Evolutionary conservation across 2,329 filamentous ascomycete genomes (phyloP).

Genomic region (Pseudogymnoascus sp.): DNA sequence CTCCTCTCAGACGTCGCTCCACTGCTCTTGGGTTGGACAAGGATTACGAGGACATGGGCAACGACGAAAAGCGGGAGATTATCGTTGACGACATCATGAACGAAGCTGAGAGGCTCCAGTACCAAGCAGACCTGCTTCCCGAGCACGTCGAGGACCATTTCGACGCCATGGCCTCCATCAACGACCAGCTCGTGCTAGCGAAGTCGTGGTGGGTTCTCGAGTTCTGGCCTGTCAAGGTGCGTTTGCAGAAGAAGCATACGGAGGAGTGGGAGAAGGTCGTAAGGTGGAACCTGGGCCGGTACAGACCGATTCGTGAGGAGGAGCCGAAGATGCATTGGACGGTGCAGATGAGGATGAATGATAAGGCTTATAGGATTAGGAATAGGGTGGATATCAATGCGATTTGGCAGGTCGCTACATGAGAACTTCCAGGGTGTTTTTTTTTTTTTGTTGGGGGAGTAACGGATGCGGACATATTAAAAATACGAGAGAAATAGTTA

Average conservation of each 20-base stretch:
- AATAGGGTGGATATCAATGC: conserved; percentile 26
- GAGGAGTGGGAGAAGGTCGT: conserved; percentile 34
- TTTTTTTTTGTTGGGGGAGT: neutral
- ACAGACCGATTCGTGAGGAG: conserved; percentile 31
- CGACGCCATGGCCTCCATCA: conserved; percentile 34
- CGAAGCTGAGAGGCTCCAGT: conserved; percentile 8
- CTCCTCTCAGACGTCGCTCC: conserved; percentile 28
- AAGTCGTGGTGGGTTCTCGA: conserved; percentile 39
- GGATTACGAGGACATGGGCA: conserved; percentile 20
- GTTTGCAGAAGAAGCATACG: conserved; percentile 26
- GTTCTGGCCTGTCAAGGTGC: conserved; percentile 36
- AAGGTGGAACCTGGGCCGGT: conserved; percentile 33
- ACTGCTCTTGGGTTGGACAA: conserved; percentile 25
- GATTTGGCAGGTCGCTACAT: conserved; percentile 27
- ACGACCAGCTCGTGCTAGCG: conserved; percentile 33
- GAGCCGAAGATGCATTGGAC: conserved; percentile 39
- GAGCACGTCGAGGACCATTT: conserved; percentile 39
- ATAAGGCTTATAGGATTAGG: conserved; percentile 31
- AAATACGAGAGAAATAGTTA: neutral
- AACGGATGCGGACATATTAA: neutral
- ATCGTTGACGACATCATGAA: neutral
- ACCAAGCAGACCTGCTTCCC: conserved; percentile 26
- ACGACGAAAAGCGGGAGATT: conserved; percentile 10
- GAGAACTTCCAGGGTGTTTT: neutral
- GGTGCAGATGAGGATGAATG: conserved; percentile 31